Percentiles rank a stretch among this genome's conserved stretches.
Conservation (phyloP, 441 rosid species). For the Populus trichocarpa region DNA sequence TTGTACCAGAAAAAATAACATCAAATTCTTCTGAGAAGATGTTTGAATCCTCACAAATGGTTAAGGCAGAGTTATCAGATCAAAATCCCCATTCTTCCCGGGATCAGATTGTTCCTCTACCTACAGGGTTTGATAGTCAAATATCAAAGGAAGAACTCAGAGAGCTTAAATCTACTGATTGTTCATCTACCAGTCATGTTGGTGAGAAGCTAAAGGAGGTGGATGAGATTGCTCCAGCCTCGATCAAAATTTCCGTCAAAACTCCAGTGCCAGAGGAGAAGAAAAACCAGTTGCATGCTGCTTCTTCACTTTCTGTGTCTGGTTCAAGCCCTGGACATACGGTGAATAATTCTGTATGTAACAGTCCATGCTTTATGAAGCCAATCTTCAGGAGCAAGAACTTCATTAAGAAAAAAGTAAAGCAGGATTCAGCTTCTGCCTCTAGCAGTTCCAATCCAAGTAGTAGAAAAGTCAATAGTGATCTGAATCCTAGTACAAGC, state of each 20-base stretch:
- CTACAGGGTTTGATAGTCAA: slow-evolving; percentile 20
- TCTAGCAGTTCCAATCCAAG: slow-evolving; percentile 27
- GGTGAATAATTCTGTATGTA: slow-evolving; percentile 28
- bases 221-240: slow-evolving; percentile 22
- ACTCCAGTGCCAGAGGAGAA: slow-evolving; percentile 28
- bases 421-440: slow-evolving; percentile 33
- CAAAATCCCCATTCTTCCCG: slow-evolving; percentile 26
- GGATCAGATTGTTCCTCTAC: slow-evolving; percentile 31
- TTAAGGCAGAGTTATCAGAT: slow-evolving; percentile 22
- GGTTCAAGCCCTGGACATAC: slow-evolving; percentile 22
- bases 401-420: slow-evolving; percentile 53
- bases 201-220: slow-evolving; percentile 19
- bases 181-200: slow-evolving; percentile 21
- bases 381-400: slow-evolving; percentile 53
- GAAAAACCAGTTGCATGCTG: slow-evolving; percentile 33
- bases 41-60: slow-evolving; percentile 28
- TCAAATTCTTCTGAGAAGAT: slow-evolving; percentile 25
- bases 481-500: slow-evolving; percentile 37
- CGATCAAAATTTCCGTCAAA: slow-evolving; percentile 21
- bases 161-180: slow-evolving; percentile 18
- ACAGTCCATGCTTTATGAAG: slow-evolving; percentile 38
- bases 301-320: slow-evolving; percentile 27
- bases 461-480: slow-evolving; percentile 23
- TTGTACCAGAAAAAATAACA: slow-evolving; percentile 46
- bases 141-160: slow-evolving; percentile 21